Base-by-base conservation (phyloP, 805 yeast genomes). In the Candida coleopterorum region DNA sequence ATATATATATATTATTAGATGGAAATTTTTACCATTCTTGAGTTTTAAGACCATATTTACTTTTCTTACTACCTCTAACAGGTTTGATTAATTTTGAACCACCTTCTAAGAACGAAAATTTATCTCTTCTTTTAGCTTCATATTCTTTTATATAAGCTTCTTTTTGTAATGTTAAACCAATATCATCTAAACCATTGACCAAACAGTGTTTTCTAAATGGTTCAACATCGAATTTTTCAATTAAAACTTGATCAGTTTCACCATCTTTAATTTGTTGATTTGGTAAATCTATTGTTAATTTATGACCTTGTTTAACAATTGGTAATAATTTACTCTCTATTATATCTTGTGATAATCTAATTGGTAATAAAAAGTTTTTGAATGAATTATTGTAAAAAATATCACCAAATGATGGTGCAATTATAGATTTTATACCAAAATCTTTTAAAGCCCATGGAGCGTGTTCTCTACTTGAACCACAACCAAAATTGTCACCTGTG, bases 381-480 rank as follows among this genome's bases (percentile, higher is more conserved):
- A 85, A 85, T 37, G 97, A 89, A 72, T 93, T 93, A 71, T 85
- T 93, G 78, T 86, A 89, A 74, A 93, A 93, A 52, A 93, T 93
- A 65, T 93, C 98, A 61, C 97, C 98, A 51, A 90, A 93, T 0
- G 97, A 88, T 40, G 97, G 98, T 5, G 97, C 97, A 61, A 93
- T 89, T 55, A 93, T 85, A 45, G 90, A 82, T 62, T 85, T 82
- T 62, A 93, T 88, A 63, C 98, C 98, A 55, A 93, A 93, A 66
- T 93, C 98, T 54, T 88, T 89, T 48, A 93, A 74, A 2, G 98
- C 97, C 98, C 98, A 93, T 40, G 98, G 97, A 23, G 98, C 98
- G 56, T 93, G 98, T 64, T 93, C 98, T 75, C 98, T 86, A 2
- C 97, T 89, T 27, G 97, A 89, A 54, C 98, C 98, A 71, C 98